phyloP scores from a whole-genome alignment of 73 alveolate species.

The Stentor roeselii region DNA sequence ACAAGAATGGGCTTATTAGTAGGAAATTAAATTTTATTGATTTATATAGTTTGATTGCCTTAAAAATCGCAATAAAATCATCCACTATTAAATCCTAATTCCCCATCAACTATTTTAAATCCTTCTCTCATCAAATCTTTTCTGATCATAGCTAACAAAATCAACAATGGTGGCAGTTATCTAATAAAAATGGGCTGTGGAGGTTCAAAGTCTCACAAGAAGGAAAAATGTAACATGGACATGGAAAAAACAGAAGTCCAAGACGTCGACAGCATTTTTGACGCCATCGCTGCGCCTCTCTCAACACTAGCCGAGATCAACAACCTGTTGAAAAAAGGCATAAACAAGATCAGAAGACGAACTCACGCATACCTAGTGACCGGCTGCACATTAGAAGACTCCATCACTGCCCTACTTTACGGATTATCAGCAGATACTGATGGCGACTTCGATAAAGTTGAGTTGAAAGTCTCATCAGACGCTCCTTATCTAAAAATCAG shows the following conservation, averaged over 20 bases:
- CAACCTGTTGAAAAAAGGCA: background rate
- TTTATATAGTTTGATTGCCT: background rate
- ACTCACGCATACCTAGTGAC: background rate
- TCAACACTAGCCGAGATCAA: background rate
- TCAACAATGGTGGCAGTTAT: background rate
- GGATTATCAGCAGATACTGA: conserved; percentile 4
- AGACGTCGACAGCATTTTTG: background rate
- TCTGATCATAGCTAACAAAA: background rate
- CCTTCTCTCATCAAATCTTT: background rate
- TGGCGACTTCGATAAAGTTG: conserved; percentile 11
- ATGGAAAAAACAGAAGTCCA: background rate
- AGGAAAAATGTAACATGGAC: background rate
- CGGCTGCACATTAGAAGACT: background rate
- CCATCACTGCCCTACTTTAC: background rate
- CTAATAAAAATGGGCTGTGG: background rate
- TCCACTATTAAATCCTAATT: background rate
- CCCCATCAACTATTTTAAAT: background rate
- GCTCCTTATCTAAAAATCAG: background rate
- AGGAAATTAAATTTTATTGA: background rate
- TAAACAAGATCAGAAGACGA: background rate
- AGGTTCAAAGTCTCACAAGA: background rate
- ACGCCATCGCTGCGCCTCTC: background rate
- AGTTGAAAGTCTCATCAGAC: background rate
- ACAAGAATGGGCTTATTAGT: background rate
- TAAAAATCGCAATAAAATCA: too few relatives aligned